Conservation (phyloP, 352 stramenopile species). For the Globisporangium iwayamae region DNA sequence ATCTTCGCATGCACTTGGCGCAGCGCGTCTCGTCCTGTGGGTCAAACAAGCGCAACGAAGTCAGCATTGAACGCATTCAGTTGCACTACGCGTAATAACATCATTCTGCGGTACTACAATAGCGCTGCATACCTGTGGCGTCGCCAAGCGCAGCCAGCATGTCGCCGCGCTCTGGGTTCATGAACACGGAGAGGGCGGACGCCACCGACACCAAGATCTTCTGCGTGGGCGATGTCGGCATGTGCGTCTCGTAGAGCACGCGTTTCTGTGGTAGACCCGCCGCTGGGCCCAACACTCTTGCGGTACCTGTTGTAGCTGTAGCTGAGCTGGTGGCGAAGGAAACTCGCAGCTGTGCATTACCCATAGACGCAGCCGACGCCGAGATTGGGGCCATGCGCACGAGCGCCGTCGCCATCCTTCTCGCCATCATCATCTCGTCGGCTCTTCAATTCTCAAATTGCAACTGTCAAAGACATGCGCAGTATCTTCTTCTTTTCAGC, state of each 20-base stretch:
- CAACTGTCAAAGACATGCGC: neutral
- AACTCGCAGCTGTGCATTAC: neutral
- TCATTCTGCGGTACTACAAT: no score
- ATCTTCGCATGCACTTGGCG: constrained; percentile 83
- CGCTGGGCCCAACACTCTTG: neutral
- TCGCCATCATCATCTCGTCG: neutral
- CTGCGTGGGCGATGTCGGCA: constrained; percentile 78
- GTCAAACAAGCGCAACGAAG: neutral
- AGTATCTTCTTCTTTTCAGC: neutral
- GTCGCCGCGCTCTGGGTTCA: constrained; percentile 92
- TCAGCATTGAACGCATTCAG: neutral
- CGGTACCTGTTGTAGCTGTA: neutral
- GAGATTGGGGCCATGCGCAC: neutral
- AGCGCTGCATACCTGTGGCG: constrained; percentile 63
- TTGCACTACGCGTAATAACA: neutral
- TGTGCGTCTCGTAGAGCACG: constrained; percentile 68
- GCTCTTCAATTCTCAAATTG: neutral
- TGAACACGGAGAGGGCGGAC: constrained; percentile 87
- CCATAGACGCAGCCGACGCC: neutral
- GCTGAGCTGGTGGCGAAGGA: neutral
- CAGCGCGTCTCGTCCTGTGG: constrained; percentile 72
- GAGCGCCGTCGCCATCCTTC: neutral
- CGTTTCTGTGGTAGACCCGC: constrained; percentile 47
- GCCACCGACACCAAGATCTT: constrained; percentile 85
- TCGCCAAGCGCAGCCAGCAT: constrained; percentile 95